Base-by-base conservation (phyloP, 768 basidiomycete species). In the Kwoniella sp. region DNA sequence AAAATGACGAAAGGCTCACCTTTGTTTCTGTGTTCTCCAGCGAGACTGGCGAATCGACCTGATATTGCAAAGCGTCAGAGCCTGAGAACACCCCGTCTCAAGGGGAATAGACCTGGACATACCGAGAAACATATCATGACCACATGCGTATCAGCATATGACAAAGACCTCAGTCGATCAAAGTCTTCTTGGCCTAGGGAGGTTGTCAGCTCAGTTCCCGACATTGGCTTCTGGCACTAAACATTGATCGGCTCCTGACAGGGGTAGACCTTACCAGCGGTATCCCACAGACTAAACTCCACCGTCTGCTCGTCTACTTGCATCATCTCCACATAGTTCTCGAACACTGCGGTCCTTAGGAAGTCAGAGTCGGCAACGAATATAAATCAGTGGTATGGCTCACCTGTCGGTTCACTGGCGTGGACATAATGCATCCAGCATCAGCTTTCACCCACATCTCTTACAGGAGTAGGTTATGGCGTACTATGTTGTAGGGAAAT, bases 41-140 rank as follows among this genome's bases (percentile, higher is more conserved):
- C 27, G 93, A 96, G n/a, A 86, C 85, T 9, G 94, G 95, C 68
- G 92, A 93, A 78, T 98, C 95, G 30, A 95, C 88, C 90, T 91
- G 68, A 50, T 62, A 33, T 44, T 9, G 30, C 22, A 36, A 7
- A 19, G n/a, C n/a, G 26, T 58, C 13, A 58, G 48, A 47, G 9
- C 6, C 9, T 3, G 9, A 9, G 19, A 0, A 36, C 33, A 40
- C 30, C 9, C 8, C 6, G 30, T 36, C 25, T 15, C 7, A 9
- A 19, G 17, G 3, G 8, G 15, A 21, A 47, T n/a, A n/a, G 5
- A 19, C 13, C 21, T 19, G 40, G 17, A 82, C 86, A 61, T 67
- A 91, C 92, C 37, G 94, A 95, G 79, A 96, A 97, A 80, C 95
- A 97, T 25, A 97, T 83, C 90, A 97, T 90, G 67, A 97, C 85